Conservation (phyloP, 108 stramenopile genomes). For the Nitzschia sp. region DNA sequence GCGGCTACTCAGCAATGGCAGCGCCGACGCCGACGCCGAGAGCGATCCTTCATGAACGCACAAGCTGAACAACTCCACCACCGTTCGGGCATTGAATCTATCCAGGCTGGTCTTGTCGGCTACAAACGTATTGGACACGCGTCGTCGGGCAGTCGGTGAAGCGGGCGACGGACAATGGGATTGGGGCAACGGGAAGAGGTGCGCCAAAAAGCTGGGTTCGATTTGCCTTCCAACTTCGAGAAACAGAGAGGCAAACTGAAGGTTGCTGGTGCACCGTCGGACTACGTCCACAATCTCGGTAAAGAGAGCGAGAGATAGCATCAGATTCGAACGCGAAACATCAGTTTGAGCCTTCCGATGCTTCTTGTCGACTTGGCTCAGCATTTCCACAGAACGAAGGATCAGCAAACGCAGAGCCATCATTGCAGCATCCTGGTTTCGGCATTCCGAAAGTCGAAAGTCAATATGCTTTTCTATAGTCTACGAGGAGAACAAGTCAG, state of each 20-base stretch:
- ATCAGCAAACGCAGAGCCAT: slow-evolving; percentile 36
- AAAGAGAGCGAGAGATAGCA: slow-evolving; percentile 14
- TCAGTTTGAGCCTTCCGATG: slow-evolving; percentile 14
- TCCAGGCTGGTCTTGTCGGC: not conserved
- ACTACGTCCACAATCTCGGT: slow-evolving; percentile 22
- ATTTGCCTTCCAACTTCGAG: slow-evolving; percentile 40
- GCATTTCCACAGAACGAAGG: slow-evolving; percentile 33
- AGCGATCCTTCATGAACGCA: slow-evolving; percentile 28
- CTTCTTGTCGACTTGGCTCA: slow-evolving; percentile 19
- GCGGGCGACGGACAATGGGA: not conserved
- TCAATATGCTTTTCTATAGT: slow-evolving; percentile 24
- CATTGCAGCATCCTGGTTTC: slow-evolving; percentile 36
- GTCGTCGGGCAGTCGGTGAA: not conserved
- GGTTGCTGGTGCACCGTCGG: slow-evolving; percentile 21
- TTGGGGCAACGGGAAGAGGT: slow-evolving; percentile 31
- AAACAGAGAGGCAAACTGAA: slow-evolving; percentile 45
- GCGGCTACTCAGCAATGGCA: slow-evolving; percentile 31
- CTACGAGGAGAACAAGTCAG: slow-evolving; percentile 12
- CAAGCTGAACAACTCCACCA: slow-evolving; percentile 22
- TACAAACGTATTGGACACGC: not conserved
- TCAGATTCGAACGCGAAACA: slow-evolving; percentile 3
- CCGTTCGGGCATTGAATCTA: slow-evolving; percentile 15
- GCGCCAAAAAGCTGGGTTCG: slow-evolving; percentile 30
- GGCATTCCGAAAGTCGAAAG: slow-evolving; percentile 9
- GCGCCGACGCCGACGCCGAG: slow-evolving; percentile 26